A percentile compares a stretch with the other conserved stretches of the same genome.
These are phyloP conservation scores for Arthrobotrys sphaeroides DNA, from an alignment of 2,329 filamentous ascomycete genomes.

Conservation along the genomic window DNA sequence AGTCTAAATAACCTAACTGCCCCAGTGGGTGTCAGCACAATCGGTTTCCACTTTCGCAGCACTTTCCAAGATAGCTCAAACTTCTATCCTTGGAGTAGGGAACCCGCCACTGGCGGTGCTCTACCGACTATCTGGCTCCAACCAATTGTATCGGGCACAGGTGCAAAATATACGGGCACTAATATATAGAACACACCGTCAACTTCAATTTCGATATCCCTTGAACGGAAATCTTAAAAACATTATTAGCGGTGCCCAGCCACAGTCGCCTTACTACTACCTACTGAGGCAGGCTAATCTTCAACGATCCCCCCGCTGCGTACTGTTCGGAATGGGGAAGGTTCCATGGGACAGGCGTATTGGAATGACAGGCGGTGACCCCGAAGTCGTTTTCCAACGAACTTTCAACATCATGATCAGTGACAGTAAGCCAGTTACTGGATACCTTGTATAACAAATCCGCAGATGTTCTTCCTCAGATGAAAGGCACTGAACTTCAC, in stretches of 20 bases:
- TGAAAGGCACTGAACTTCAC: too few species aligned
- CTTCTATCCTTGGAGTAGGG: slow-evolving; percentile 1
- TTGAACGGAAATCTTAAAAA: slow-evolving; percentile 30
- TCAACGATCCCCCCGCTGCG: slow-evolving; percentile 21
- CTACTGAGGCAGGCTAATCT: slow-evolving; percentile 1
- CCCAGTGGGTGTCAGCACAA: slow-evolving; percentile 19
- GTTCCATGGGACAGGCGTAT: not conserved
- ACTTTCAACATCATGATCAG: slow-evolving; percentile 21
- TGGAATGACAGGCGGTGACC: slow-evolving; percentile 36
- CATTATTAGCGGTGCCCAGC: slow-evolving; percentile 29
- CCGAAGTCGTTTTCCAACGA: slow-evolving; percentile 24
- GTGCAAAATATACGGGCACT: slow-evolving; percentile 28
- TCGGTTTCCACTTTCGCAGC: not conserved
- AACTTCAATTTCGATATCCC: slow-evolving; percentile 29
- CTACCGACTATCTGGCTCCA: slow-evolving; percentile 30
- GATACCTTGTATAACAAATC: slow-evolving; percentile 39
- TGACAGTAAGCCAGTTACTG: slow-evolving; percentile 29
- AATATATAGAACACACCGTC: slow-evolving; percentile 35
- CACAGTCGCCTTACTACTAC: slow-evolving; percentile 43
- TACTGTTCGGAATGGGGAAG: not conserved
- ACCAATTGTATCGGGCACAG: slow-evolving; percentile 32
- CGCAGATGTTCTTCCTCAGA: slow-evolving; percentile 15
- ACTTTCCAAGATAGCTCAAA: not conserved
- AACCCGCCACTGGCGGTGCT: not conserved
- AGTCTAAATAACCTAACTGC: slow-evolving; percentile 37